These are phyloP conservation scores for Phanerochaete sordida DNA, from an alignment of 768 basidiomycete genomes.

Conservation along the genomic window DNA sequence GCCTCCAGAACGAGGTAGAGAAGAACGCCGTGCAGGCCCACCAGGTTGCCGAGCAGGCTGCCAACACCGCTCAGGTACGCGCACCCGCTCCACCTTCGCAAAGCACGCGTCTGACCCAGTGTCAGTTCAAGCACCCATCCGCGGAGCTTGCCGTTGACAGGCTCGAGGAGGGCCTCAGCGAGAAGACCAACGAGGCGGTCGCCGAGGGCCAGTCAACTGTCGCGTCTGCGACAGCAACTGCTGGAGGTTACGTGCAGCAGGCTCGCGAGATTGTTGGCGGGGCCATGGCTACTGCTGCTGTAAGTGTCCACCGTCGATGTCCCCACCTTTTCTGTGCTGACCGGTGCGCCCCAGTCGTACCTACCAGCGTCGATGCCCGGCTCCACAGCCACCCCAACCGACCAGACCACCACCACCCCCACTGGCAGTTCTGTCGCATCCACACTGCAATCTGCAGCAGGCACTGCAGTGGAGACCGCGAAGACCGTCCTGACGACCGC, in stretches of 20 bases:
- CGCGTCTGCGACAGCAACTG: conserved; percentile 40
- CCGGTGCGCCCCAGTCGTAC: conserved; percentile 16
- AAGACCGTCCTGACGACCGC: conserved; percentile 32
- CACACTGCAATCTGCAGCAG: conserved; percentile 33
- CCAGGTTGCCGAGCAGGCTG: conserved; percentile 48
- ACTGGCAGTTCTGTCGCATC: conserved; percentile 20
- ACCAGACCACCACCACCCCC: background rate
- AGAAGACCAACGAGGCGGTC: conserved; percentile 50
- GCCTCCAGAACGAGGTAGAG: conserved; percentile 42
- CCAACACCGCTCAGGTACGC: conserved; percentile 48
- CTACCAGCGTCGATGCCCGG: conserved; percentile 13
- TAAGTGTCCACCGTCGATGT: conserved; percentile 15
- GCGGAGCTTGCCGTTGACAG: conserved; percentile 24
- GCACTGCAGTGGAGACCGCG: conserved; percentile 27
- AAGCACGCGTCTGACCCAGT: background rate
- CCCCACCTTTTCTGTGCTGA: background rate
- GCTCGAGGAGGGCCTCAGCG: conserved; percentile 25
- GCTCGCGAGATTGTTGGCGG: conserved; percentile 45
- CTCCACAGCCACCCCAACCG: conserved; percentile 1
- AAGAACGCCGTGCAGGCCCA: conserved; percentile 42
- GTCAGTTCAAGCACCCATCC: conserved; percentile 19
- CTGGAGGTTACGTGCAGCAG: conserved; percentile 50
- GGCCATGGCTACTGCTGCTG: conserved; percentile 45
- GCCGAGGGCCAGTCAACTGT: conserved; percentile 53
- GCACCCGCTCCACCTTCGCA: background rate